Base-by-base conservation (phyloP, 2,329 filamentous ascomycete species). In the Ophiostoma fasciatum region DNA sequence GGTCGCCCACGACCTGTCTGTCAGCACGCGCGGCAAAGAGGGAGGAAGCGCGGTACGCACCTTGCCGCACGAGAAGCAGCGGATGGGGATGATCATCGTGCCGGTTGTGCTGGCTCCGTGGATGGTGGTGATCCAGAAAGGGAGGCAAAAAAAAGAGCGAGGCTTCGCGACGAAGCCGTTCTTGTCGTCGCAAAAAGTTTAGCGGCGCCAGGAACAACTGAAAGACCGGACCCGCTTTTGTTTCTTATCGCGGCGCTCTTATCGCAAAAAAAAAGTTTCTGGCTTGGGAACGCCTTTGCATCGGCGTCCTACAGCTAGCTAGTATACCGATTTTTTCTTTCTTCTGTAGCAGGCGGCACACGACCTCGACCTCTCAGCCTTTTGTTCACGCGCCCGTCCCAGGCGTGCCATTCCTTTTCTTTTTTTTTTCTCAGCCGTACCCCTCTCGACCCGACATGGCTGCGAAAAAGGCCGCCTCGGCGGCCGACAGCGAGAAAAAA, bases 51-150 rank as follows among this genome's bases (percentile, higher is more conserved):
- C 15, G 19, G 14, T 15, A 48, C 60, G 41, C 61, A 94, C 90
- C 82, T 98, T 98, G 60, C 90, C 90, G 60, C 90, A 98, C 40
- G 90, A 96, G 63, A 98, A 98, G 65, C 90, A 98, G 49, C 90
- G 84, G 47, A 98, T 83, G 3, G 90, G 90, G 49, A 98, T 96
- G 61, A 98, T 98, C 90, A 98, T 98, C 39, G 34, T 45, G 32
- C 11, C 14, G 14, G 21, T 14, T 11, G 12, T 31, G n/a, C n/a
- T n/a, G n/a, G n/a, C n/a, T n/a, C n/a, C n/a, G n/a, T n/a, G n/a
- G n/a, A n/a, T n/a, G n/a, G n/a, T n/a, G n/a, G n/a, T n/a, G n/a
- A n/a, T n/a, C n/a, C n/a, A n/a, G n/a, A n/a, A n/a, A n/a, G n/a
- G 7, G 17, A 26, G 23, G 19, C 10, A 22, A 13, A n/a, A 28